Conservation (phyloP, 2,329 filamentous ascomycete genomes). For the Fusarium gaditjirri region DNA sequence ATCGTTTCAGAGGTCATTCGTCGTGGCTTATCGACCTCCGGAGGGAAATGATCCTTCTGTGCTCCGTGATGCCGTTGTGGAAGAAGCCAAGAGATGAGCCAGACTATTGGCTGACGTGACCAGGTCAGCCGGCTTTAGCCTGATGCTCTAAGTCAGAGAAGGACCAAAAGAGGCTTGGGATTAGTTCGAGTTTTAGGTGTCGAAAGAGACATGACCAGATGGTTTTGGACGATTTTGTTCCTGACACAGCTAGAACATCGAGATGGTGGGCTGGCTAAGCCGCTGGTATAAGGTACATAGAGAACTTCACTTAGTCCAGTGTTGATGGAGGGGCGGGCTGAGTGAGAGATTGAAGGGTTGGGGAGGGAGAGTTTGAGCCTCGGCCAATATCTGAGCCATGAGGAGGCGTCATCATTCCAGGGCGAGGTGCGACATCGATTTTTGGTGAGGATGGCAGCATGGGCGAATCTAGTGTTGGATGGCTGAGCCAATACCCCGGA, state of each 20-base stretch:
- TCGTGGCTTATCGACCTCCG: neutral
- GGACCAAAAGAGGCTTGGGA: constrained; percentile 2
- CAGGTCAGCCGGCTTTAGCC: constrained; percentile 29
- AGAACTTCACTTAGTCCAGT: neutral
- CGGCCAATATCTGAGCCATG: constrained; percentile 4
- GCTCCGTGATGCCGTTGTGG: constrained; percentile 17
- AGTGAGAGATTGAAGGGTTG: constrained; percentile 5
- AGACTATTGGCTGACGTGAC: constrained; percentile 33
- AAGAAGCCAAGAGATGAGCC: neutral
- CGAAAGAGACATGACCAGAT: neutral
- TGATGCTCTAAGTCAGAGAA: constrained; percentile 6
- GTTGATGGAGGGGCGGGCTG: constrained; percentile 8
- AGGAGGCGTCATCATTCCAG: constrained; percentile 20
- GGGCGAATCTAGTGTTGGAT: neutral
- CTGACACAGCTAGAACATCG: constrained; percentile 18
- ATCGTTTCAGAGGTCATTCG: neutral
- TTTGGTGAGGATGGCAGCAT: neutral
- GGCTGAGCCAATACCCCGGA: neutral
- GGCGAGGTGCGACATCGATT: neutral
- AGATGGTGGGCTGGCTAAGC: constrained; percentile 25
- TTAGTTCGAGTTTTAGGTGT: neutral
- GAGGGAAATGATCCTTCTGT: constrained; percentile 14
- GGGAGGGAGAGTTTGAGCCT: constrained; percentile 24
- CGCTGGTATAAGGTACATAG: constrained; percentile 21
- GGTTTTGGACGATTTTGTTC: constrained; percentile 12